Percentiles rank a stretch among this genome's conserved stretches.
Evolutionary conservation across 1,284 basidiomycete species (phyloP).

Genomic region (Pseudozyma sp.): DNA sequence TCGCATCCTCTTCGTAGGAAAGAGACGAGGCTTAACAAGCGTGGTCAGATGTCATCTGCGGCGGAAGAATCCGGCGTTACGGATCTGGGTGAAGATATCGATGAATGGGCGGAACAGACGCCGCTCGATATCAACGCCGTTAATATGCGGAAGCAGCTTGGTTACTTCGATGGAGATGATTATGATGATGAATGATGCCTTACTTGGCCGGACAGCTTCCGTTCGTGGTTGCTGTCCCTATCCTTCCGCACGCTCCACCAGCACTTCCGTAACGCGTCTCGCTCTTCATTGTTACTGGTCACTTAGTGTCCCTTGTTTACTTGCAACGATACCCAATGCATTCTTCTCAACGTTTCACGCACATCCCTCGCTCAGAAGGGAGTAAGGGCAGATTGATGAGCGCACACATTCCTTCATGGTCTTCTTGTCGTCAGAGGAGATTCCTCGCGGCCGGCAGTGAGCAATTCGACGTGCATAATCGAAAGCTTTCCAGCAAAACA

Average conservation of each 20-base stretch:
- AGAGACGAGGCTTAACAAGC: slow-evolving; percentile 35
- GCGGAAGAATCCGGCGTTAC: slow-evolving; percentile 37
- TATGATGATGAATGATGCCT: slow-evolving; percentile 24
- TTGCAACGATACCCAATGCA: slow-evolving; percentile 12
- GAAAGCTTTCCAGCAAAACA: too few relatives aligned
- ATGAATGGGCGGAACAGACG: slow-evolving; percentile 34
- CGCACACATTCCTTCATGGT: too few relatives aligned
- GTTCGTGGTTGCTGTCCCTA: background rate
- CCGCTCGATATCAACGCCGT: slow-evolving; percentile 16
- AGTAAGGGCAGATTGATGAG: too few relatives aligned
- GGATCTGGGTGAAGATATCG: slow-evolving; percentile 42
- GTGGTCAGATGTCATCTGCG: slow-evolving; percentile 20
- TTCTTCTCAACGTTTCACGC: background rate
- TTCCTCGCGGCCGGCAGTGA: too few relatives aligned
- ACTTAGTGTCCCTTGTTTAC: background rate
- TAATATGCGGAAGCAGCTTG: slow-evolving; percentile 36
- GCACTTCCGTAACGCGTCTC: too few relatives aligned
- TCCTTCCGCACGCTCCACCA: too few relatives aligned
- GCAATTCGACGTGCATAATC: too few relatives aligned
- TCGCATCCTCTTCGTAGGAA: slow-evolving; percentile 43
- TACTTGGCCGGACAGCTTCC: background rate
- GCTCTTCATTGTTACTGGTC: too few relatives aligned
- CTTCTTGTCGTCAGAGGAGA: too few relatives aligned
- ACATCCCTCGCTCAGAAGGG: background rate
- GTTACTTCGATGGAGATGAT: slow-evolving; percentile 37